Percentiles rank a stretch among this genome's conserved stretches.
phyloP scores from a whole-genome alignment of 495 filamentous ascomycete genomes.

The Aspergillus leporis region DNA sequence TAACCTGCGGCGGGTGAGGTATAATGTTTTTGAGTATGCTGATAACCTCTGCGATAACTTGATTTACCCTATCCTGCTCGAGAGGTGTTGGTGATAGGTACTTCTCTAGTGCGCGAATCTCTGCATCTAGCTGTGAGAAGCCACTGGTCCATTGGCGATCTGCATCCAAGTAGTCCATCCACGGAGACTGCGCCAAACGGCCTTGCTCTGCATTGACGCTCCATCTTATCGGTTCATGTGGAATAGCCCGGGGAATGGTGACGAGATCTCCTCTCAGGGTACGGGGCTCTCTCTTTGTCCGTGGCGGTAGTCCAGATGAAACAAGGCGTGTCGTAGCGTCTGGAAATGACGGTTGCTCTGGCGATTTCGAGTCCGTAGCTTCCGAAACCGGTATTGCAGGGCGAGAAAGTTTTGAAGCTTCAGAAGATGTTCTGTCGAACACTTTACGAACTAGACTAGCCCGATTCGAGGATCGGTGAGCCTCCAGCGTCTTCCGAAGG shows the following conservation, averaged over 20 bases:
- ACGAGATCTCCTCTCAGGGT: background rate
- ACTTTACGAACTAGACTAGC: slow-evolving; percentile 44
- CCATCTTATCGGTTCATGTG: slow-evolving; percentile 18
- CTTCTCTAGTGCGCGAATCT: slow-evolving; percentile 47
- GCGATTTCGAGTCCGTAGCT: background rate
- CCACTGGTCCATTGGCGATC: slow-evolving; percentile 15
- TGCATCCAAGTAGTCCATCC: slow-evolving; percentile 27
- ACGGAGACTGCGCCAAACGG: slow-evolving; percentile 29
- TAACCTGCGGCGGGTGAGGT: slow-evolving; percentile 36
- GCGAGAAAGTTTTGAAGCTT: slow-evolving; percentile 4
- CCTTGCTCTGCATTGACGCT: slow-evolving; percentile 9
- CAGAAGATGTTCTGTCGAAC: background rate
- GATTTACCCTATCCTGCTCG: slow-evolving; percentile 33
- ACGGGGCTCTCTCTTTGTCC: background rate
- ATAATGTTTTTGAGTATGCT: slow-evolving; percentile 20
- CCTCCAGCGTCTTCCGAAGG: slow-evolving; percentile 50
- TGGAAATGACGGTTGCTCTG: background rate
- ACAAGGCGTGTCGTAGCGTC: background rate
- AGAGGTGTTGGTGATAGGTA: slow-evolving; percentile 39
- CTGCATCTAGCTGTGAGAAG: slow-evolving; percentile 35
- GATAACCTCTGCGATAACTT: slow-evolving; percentile 29
- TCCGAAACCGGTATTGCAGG: slow-evolving; percentile 13
- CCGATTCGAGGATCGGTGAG: slow-evolving; percentile 51
- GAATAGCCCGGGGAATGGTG: background rate
- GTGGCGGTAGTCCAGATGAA: background rate